Percentiles rank a stretch among this genome's conserved stretches.
Conservation (phyloP, 495 filamentous ascomycete genomes). For the Friedmanniomyces simplex region DNA sequence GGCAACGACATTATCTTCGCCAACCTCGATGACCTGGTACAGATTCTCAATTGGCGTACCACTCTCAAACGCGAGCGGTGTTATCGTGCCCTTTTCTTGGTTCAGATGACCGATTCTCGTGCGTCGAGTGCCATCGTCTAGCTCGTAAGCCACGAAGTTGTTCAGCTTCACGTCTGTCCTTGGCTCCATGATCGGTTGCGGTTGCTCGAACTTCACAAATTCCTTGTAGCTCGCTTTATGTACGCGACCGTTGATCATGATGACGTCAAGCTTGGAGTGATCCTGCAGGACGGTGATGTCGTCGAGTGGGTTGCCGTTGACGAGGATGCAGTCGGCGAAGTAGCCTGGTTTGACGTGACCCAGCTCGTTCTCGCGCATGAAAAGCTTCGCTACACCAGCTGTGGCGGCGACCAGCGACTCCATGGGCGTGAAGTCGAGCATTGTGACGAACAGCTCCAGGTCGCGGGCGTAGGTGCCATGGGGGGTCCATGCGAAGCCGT, state of each 20-base stretch:
- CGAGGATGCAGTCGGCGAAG: slow-evolving; percentile 39
- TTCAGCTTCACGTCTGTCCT: slow-evolving; percentile 7
- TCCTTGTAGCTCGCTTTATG: slow-evolving; percentile 37
- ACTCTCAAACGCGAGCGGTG: slow-evolving; percentile 39
- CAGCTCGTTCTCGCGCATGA: slow-evolving; percentile 41
- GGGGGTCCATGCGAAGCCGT: slow-evolving; percentile 45
- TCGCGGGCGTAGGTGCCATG: slow-evolving; percentile 37
- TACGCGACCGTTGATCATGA: slow-evolving; percentile 41
- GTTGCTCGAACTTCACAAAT: slow-evolving; percentile 23
- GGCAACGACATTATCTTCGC: slow-evolving; percentile 27
- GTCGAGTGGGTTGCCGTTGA: slow-evolving; percentile 41
- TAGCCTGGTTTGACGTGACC: slow-evolving; percentile 40
- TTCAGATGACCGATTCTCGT: slow-evolving; percentile 39
- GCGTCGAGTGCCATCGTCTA: slow-evolving; percentile 15
- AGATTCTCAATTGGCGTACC: slow-evolving; percentile 39
- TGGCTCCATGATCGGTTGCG: slow-evolving; percentile 15
- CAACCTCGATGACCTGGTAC: slow-evolving; percentile 42
- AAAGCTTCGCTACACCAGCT: slow-evolving; percentile 37
- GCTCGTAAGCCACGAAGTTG: slow-evolving; percentile 17
- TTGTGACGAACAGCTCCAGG: slow-evolving; percentile 38
- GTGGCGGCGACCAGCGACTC: slow-evolving; percentile 42
- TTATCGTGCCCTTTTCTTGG: slow-evolving; percentile 31
- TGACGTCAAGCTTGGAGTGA: slow-evolving; percentile 37
- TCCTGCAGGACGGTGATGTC: slow-evolving; percentile 40
- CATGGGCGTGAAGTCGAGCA: slow-evolving; percentile 41